Evolutionary conservation across 495 filamentous ascomycete genomes (phyloP), one percentile per base, ranked within the genome.

Genomic region (Xylona heveae): DNA sequence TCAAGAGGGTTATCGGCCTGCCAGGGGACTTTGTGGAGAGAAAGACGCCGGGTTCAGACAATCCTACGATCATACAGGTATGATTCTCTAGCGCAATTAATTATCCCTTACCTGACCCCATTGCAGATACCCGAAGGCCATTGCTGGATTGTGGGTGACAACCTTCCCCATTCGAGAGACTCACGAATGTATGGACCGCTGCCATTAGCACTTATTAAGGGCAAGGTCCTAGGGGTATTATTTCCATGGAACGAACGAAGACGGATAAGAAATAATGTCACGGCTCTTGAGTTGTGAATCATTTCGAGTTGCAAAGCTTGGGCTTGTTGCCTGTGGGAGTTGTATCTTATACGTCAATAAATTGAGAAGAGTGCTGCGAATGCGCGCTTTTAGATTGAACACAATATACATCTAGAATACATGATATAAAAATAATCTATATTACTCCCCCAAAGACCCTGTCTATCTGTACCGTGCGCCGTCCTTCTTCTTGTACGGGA

Each of bases 71-170:
- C 80, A 63, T 91, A 25, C 76, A 84, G 68, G 80, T 79, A 42
- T 27, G 55, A 47, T 30, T 26, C 25, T 17, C 15, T 37, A 22
- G 13, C 7, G 22, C 8, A 22, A 8, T 10, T 23, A 37, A 33
- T 1, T 13, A 21, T 30, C 1, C 3, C 1, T 24, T 22, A 24
- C 18, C 31, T 36, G 25, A n/a, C 21, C 22, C 16, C 15, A 20
- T 18, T 16, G 16, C 21, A 85, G 81, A 70, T 95, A 9, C 88
- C 88, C 0, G 59, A 73, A 42, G 88, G 88, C 6, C 85, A 94
- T 58, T 81, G 78, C 42, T 94, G 78, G 63, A 51, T 91, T 6
- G 67, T 67, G 1, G 88, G 88, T 3, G 88, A 97, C 47, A 94
- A 94, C 52, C 45, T 85, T 28, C 63, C 67, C 7, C 74, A 62